Evolutionary conservation across 768 basidiomycete species (phyloP), one percentile per base, ranked within the genome.

Genomic region (Mrakia blollopis): DNA sequence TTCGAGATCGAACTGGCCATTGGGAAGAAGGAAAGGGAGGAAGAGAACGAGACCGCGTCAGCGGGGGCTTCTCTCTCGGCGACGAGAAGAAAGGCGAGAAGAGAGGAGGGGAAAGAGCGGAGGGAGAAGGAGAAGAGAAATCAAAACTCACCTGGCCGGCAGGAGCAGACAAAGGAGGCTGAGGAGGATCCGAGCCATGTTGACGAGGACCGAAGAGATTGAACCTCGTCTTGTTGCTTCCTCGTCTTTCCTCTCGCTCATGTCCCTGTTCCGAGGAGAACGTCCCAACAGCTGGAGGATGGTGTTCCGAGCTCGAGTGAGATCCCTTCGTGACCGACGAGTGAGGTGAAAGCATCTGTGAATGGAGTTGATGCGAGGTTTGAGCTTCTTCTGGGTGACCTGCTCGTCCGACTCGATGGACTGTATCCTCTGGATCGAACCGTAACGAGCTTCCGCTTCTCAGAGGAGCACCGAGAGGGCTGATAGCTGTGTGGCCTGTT

Each of bases 341-440:
- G 30, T 50, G 60, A 16, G 39, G 41, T 14, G 54, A 39, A 41
- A 54, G 25, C 32, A 68, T 61, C 68, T 75, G 68, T 2, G 65
- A 61, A 30, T 81, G 80, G 5, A 63, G 78, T 35, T 80, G 80
- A 47, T 73, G 71, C 37, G 79, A 68, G 62, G 81, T 80, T 21
- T 79, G 72, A 30, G 81, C 80, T 30, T 78, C 80, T 32, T 77
- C 71, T 14, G 79, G 77, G 11, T 80, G 73, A 13, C 80, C 80
- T 39, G 79, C 79, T 18, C 78, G 78, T 32, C 80, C 81, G 68
- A 82, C 82, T 67, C 82, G 83, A 79, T 84, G 83, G 8, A 83
- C 81, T 8, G 81, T 80, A 65, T 84, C 83, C 37, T 81, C 80
- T 61, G 83, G 82, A 72, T 83, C 83, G 67, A 84, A 84, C 81